Percentiles rank a stretch among this genome's conserved stretches.
Conservation (phyloP, 164 flowering plant species). For the Magnolia changhungtana region DNA sequence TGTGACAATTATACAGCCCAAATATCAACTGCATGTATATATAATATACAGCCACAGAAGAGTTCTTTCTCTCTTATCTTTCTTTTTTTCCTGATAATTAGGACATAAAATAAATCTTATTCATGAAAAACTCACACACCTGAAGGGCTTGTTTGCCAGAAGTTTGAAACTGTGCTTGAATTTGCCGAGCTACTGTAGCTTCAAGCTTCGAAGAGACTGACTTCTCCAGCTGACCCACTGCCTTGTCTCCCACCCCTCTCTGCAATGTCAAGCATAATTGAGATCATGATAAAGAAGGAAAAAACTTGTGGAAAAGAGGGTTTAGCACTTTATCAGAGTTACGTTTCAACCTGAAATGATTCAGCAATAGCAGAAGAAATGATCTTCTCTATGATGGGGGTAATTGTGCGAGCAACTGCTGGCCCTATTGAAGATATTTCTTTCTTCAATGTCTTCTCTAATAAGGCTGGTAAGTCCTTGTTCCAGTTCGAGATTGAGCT, state of each 20-base stretch:
- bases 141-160: conserved; percentile 91
- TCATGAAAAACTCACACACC: conserved; percentile 29
- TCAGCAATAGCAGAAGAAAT: conserved; percentile 64
- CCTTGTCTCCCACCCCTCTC: conserved; percentile 94
- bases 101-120: too few species aligned
- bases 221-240: conserved; percentile 83
- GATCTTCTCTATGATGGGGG: conserved; percentile 70
- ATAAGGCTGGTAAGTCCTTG: conserved; percentile 66
- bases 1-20: too few species aligned
- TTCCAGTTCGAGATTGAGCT: conserved; percentile 46
- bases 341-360: conserved; percentile 69
- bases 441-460: conserved; percentile 76
- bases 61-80: too few species aligned
- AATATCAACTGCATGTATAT: too few species aligned
- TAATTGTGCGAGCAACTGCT: conserved; percentile 54
- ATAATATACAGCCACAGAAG: too few species aligned
- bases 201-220: conserved; percentile 78
- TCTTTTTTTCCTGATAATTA: too few species aligned
- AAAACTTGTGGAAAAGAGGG: not conserved
- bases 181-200: conserved; percentile 78
- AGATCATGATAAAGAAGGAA: not conserved
- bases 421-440: conserved; percentile 74
- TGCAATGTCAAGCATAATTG: conserved; percentile 25
- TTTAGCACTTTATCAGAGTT: not conserved
- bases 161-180: conserved; percentile 90